Base-by-base conservation (phyloP, 345 rosid species). In the Diplotaxis tenuifolia region DNA sequence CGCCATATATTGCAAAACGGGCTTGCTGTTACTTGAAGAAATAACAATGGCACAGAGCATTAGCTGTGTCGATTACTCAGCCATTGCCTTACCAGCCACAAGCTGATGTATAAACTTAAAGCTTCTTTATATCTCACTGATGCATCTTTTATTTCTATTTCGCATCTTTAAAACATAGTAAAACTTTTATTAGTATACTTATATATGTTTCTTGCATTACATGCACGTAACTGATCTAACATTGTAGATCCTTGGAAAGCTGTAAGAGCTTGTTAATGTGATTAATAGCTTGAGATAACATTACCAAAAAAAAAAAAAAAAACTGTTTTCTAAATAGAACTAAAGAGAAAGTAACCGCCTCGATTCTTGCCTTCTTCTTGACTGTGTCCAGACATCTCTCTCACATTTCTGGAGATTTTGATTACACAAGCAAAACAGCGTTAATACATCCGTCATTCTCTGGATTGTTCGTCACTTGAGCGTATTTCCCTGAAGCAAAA, bases 391-490 rank as follows among this genome's bases (percentile, higher is more conserved):
- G 36, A 42, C n/a, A n/a, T 42, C 18, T 14, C 52, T n/a, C 52
- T 45, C 3, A 40, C 23, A 15, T 18, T 56, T 62, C 68, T 21
- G 2, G 36, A 27, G 9, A 78, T 62, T 49, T 23, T 76, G 69
- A 54, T 84, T 79, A 95, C 32, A 92, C 97, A 7, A 94, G 89
- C 62, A 91, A 83, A 64, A 94, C 96, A 1, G 89, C 97, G 62
- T 94, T 89, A 77, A 94, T 83, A 70, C 93, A 89, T 0, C 98
- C 98, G 21, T 94, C 97, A 15, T 85, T 85, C 85, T 94, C 97
- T 6, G 97, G 98, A 75, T 94, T 87, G 63, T 91, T 94, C 6
- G 96, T 94, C 78, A 91, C 95, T 66, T 91, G 98, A n/a, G 96
- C 98, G 61, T 89, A 88, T 71, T 95, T 94, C 23, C 98, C 96